These are phyloP conservation scores for Erodium trifolium DNA, from an alignment of 441 rosid genomes.

Conservation along the genomic window DNA sequence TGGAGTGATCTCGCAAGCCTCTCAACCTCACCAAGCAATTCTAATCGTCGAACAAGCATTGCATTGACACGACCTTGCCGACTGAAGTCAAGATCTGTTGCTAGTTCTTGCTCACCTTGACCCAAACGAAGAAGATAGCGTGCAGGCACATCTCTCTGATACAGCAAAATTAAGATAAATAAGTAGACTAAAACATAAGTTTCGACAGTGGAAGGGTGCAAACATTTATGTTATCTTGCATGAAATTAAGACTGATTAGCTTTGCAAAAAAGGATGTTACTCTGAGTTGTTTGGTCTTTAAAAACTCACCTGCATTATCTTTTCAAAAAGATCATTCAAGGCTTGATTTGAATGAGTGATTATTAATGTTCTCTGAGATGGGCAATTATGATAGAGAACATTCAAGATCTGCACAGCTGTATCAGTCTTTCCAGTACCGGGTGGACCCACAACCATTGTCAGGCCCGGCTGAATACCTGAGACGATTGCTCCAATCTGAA, in stretches of 20 bases:
- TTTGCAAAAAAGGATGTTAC: not conserved
- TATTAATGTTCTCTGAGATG: conserved; percentile 92
- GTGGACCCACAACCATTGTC: conserved; percentile 99
- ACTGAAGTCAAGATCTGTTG: conserved; percentile 98
- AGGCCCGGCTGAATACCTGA: conserved; percentile 98
- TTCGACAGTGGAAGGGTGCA: not conserved
- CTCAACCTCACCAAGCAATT: conserved; percentile 86
- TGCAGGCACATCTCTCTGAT: conserved; percentile 96
- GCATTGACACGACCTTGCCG: conserved; percentile 98
- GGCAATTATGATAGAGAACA: conserved; percentile 93
- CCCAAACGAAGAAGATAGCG: conserved; percentile 98
- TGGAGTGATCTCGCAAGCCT: conserved; percentile 94
- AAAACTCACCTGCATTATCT: conserved; percentile 83
- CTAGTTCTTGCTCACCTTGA: conserved; percentile 99
- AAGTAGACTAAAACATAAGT: conserved; percentile 10
- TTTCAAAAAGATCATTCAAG: conserved; percentile 94
- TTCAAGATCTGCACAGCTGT: conserved; percentile 97
- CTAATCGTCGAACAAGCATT: conserved; percentile 95
- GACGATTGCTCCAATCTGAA: conserved; percentile 88
- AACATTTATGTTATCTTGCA: too few relatives aligned
- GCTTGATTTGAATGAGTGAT: conserved; percentile 99
- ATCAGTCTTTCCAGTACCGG: conserved; percentile 99
- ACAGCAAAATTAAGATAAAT: conserved; percentile 20
- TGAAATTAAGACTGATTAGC: too few relatives aligned
- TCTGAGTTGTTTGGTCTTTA: not conserved